Percentiles rank a stretch among this genome's conserved stretches.
Conservation (phyloP, 257 asterid species). For the Paulownia fortunei region DNA sequence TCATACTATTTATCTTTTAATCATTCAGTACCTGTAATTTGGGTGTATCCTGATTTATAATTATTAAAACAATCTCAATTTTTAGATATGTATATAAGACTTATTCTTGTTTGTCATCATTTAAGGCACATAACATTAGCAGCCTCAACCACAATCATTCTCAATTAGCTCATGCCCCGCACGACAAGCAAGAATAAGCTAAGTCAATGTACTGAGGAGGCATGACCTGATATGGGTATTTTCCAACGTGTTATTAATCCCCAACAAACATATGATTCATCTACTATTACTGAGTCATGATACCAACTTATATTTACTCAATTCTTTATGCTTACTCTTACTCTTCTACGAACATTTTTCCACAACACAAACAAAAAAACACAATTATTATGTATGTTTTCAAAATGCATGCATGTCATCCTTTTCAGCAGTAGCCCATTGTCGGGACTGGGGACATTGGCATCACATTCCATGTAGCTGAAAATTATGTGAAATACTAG, state of each 20-base stretch:
- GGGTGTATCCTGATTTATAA: not conserved
- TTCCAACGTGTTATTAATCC: too few relatives aligned
- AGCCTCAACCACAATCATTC: not conserved
- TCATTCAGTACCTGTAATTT: not conserved
- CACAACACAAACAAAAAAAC: constrained; percentile 1
- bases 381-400: not conserved
- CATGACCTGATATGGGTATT: too few relatives aligned
- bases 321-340: too few relatives aligned
- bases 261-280: too few relatives aligned
- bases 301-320: too few relatives aligned
- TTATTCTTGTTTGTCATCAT: not conserved
- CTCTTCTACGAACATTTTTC: too few relatives aligned
- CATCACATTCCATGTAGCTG: not conserved
- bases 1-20: not conserved
- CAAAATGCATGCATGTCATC: not conserved
- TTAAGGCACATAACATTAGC: not conserved
- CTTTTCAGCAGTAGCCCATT: not conserved
- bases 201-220: not conserved
- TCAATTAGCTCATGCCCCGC: not conserved
- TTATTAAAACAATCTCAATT: not conserved
- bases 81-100: not conserved
- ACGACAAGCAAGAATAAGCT: not conserved
- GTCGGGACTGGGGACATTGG: not conserved
- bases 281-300: too few relatives aligned
- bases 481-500: not conserved